These are phyloP conservation scores for Aspergillus pseudonomiae DNA, from an alignment of 2,329 filamentous ascomycete species.

Conservation along the genomic window DNA sequence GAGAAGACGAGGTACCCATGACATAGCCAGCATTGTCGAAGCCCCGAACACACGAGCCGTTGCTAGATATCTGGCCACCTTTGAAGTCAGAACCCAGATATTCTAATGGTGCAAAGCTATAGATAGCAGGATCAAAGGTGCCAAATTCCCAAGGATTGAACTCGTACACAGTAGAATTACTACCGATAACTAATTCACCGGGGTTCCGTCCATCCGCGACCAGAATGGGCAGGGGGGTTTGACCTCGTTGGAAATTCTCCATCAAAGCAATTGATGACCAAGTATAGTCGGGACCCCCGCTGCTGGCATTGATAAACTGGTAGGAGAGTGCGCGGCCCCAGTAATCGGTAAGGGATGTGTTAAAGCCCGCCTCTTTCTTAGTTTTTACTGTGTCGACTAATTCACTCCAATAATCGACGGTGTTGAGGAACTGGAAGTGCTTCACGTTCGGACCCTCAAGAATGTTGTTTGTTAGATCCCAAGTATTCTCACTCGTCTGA, in stretches of 20 bases:
- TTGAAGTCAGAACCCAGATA: conserved; percentile 74
- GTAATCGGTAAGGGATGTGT: conserved; percentile 79
- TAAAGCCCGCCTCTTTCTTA: conserved; percentile 66
- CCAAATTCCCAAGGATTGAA: conserved; percentile 79
- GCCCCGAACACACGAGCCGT: conserved; percentile 69
- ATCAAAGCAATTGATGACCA: conserved; percentile 74
- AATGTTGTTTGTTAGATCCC: conserved; percentile 48
- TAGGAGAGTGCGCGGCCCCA: conserved; percentile 60
- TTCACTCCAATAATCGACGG: conserved; percentile 59
- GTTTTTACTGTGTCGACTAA: background rate
- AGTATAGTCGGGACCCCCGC: conserved; percentile 73
- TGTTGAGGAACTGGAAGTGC: conserved; percentile 48
- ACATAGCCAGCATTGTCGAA: conserved; percentile 80
- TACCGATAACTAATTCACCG: conserved; percentile 59
- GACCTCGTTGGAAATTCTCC: conserved; percentile 61
- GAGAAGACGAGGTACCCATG: conserved; percentile 78
- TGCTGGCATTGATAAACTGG: conserved; percentile 73
- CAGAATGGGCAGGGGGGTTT: conserved; percentile 71
- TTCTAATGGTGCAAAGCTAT: conserved; percentile 68
- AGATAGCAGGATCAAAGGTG: conserved; percentile 70
- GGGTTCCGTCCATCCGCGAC: conserved; percentile 67
- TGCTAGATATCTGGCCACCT: conserved; percentile 57
- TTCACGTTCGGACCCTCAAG: conserved; percentile 43
- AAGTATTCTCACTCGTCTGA: conserved; percentile 29
- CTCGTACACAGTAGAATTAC: conserved; percentile 72